Percentiles rank a stretch among this genome's conserved stretches.
Evolutionary conservation across 2,329 filamentous ascomycete genomes (phyloP).

Genomic region (Orbilia quercus): DNA sequence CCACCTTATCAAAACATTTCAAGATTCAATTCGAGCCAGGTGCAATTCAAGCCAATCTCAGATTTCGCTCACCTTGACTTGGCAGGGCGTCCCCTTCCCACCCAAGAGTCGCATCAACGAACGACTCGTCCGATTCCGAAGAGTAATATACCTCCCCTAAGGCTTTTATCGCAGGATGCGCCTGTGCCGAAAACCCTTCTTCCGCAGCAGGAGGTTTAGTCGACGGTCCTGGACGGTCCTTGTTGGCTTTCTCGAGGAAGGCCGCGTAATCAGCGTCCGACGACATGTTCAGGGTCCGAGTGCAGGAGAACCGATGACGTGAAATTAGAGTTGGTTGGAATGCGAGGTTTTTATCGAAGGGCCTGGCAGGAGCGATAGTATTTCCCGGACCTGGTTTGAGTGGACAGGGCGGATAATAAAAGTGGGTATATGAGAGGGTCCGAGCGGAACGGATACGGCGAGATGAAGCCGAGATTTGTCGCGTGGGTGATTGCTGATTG

Average conservation of each 20-base stretch:
- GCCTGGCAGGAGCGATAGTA: constrained; percentile 38
- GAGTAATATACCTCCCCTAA: constrained; percentile 75
- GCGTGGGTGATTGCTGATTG: constrained; percentile 22
- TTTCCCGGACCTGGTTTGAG: constrained; percentile 25
- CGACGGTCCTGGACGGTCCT: constrained; percentile 67
- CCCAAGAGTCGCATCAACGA: constrained; percentile 49
- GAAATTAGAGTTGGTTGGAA: constrained; percentile 55
- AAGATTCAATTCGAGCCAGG: too few relatives aligned
- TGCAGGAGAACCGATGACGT: constrained; percentile 47
- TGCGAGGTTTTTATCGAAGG: constrained; percentile 45
- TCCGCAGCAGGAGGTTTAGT: constrained; percentile 60
- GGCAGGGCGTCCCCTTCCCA: constrained; percentile 57
- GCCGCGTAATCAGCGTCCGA: constrained; percentile 84
- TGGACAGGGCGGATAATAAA: constrained; percentile 33
- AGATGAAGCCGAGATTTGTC: constrained; percentile 14
- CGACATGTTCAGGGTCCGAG: constrained; percentile 61
- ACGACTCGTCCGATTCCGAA: constrained; percentile 84
- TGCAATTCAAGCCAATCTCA: constrained; percentile 14
- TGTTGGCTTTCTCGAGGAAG: constrained; percentile 88
- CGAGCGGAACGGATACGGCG: constrained; percentile 28
- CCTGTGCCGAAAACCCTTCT: constrained; percentile 67
- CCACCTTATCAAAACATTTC: too few relatives aligned
- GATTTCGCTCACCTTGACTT: constrained; percentile 52
- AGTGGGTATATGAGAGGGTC: constrained; percentile 36
- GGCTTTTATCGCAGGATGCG: constrained; percentile 69